A percentile compares a stretch with the other conserved stretches of the same genome.
These are phyloP conservation scores for Anisodus acutangulus DNA, from an alignment of 257 asterid genomes.

Conservation along the genomic window DNA sequence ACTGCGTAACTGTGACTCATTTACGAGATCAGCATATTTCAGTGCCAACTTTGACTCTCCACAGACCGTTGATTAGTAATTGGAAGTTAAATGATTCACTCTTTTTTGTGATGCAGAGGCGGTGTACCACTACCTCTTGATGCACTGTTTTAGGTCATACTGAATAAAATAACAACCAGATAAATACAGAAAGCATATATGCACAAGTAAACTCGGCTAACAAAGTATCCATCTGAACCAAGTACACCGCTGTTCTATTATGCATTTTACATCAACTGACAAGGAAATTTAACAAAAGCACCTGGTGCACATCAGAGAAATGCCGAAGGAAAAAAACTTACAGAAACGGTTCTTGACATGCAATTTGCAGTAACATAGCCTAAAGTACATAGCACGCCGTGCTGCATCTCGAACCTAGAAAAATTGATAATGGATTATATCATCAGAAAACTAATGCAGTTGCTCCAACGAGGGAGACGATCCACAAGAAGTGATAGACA, in stretches of 20 bases:
- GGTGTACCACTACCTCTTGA: background rate
- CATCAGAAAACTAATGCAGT: constrained; percentile 19
- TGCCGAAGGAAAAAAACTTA: constrained; percentile 50
- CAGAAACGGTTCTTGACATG: constrained; percentile 66
- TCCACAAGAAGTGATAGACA: background rate
- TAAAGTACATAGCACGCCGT: constrained; percentile 77
- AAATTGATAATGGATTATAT: constrained; percentile 32
- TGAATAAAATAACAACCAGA: background rate
- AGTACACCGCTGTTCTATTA: constrained; percentile 20
- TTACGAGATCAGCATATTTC: background rate
- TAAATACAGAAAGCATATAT: background rate
- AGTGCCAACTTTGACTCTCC: constrained; percentile 2
- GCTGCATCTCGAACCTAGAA: constrained; percentile 84
- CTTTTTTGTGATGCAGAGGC: background rate
- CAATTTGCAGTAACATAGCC: constrained; percentile 92
- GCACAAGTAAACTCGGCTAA: constrained; percentile 10
- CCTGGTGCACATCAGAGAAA: constrained; percentile 25
- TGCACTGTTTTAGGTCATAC: constrained; percentile 22
- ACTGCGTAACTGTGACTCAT: background rate
- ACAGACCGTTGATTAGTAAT: background rate
- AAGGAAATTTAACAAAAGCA: constrained; percentile 7
- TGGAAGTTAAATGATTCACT: background rate
- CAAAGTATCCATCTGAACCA: constrained; percentile 17
- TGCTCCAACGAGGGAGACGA: background rate
- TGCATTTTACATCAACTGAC: constrained; percentile 12